Conservation (phyloP, 345 rosid species). For the Bruguiera sexangula region DNA sequence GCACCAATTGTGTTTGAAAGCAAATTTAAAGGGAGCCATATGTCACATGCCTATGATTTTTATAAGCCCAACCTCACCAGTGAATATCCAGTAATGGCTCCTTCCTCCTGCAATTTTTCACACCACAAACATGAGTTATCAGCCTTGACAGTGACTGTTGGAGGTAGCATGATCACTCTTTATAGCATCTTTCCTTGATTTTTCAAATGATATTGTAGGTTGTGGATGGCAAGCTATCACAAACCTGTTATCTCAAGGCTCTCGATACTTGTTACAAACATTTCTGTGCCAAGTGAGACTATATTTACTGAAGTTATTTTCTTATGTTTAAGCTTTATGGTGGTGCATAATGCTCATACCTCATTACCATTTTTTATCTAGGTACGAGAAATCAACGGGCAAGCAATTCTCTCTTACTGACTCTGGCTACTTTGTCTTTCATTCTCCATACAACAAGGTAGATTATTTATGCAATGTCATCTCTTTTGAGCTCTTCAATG, state of each 20-base stretch:
- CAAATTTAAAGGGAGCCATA: constrained; percentile 89
- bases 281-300: constrained; percentile 74
- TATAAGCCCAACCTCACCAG: constrained; percentile 99
- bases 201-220: constrained; percentile 49
- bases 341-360: constrained; percentile 5
- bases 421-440: constrained; percentile 81
- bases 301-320: constrained; percentile 1
- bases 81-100: constrained; percentile 83
- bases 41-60: constrained; percentile 98
- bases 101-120: too few relatives aligned
- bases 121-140: not conserved
- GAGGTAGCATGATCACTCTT: not conserved
- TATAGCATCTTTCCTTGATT: not conserved
- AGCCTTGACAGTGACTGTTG: not conserved
- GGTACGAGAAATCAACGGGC: constrained; percentile 82
- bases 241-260: constrained; percentile 98
- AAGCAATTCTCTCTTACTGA: constrained; percentile 77
- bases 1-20: constrained; percentile 95
- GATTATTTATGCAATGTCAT: not conserved
- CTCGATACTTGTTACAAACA: constrained; percentile 86
- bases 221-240: constrained; percentile 98
- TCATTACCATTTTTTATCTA: constrained; percentile 25
- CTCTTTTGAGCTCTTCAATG: not conserved
- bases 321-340: constrained; percentile 7
- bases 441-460: constrained; percentile 99